Conservation (phyloP, 2,329 filamentous ascomycete genomes). For the Atkinsonella hypoxylon region DNA sequence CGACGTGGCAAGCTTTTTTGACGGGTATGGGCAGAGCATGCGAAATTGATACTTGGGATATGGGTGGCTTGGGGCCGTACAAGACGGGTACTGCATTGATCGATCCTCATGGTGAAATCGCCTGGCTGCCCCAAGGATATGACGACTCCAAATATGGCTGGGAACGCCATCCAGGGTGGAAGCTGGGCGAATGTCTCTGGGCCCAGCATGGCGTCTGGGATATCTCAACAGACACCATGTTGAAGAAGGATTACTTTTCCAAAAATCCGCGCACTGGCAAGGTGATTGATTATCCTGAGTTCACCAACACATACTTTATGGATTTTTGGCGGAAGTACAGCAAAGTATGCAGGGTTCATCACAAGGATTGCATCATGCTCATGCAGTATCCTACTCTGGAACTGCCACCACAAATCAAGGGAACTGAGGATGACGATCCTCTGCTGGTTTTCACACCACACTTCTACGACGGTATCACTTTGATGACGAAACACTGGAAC, state of each 20-base stretch:
- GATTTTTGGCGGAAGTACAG: constrained; percentile 68
- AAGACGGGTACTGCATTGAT: constrained; percentile 74
- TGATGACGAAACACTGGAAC: constrained; percentile 99
- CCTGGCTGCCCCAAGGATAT: constrained; percentile 74
- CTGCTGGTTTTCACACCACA: constrained; percentile 89
- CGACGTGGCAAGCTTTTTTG: constrained; percentile 85
- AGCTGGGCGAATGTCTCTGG: constrained; percentile 90
- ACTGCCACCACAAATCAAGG: constrained; percentile 79
- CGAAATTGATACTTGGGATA: constrained; percentile 85
- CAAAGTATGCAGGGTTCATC: constrained; percentile 60
- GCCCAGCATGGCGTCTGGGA: constrained; percentile 97
- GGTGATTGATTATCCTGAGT: constrained; percentile 66
- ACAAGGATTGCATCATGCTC: constrained; percentile 74
- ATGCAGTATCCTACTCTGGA: constrained; percentile 89
- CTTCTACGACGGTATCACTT: constrained; percentile 91
- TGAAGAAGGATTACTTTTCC: constrained; percentile 80
- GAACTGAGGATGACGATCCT: constrained; percentile 75
- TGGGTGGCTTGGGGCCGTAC: constrained; percentile 84
- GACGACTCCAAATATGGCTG: constrained; percentile 84
- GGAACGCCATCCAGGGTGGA: constrained; percentile 80
- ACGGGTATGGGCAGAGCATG: constrained; percentile 84
- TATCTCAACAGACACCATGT: constrained; percentile 58
- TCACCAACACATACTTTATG: constrained; percentile 88
- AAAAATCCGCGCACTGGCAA: constrained; percentile 65
- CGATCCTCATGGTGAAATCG: constrained; percentile 74